A percentile compares a stretch with the other conserved stretches of the same genome.
phyloP scores from a whole-genome alignment of 768 basidiomycete species.

The Suillus lakei region DNA sequence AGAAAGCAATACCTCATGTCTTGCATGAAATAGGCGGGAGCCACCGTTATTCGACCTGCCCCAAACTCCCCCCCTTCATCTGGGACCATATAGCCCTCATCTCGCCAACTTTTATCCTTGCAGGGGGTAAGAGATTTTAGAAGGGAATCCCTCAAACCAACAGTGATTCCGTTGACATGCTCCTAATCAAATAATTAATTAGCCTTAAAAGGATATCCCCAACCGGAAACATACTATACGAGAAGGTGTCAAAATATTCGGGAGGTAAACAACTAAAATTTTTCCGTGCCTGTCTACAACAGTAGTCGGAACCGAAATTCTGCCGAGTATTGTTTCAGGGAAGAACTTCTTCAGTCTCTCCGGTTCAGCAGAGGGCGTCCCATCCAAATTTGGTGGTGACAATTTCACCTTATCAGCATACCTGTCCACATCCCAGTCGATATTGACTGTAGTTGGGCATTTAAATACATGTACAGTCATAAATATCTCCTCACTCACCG shows the following conservation, averaged over 20 bases:
- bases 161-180: not conserved
- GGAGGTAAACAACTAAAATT: not conserved
- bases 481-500: not conserved
- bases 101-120: not conserved
- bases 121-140: too few relatives aligned
- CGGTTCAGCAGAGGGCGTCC: too few relatives aligned
- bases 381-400: too few relatives aligned
- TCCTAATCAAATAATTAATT: not conserved
- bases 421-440: too few relatives aligned
- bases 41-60: not conserved
- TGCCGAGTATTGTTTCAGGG: too few relatives aligned
- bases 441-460: not conserved
- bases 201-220: not conserved
- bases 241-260: not conserved
- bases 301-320: too few relatives aligned
- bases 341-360: too few relatives aligned
- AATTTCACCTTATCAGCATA: too few relatives aligned
- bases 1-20: not conserved
- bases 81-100: not conserved
- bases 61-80: not conserved
- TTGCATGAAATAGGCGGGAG: not conserved
- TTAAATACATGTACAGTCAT: not conserved
- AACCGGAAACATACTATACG: not conserved
- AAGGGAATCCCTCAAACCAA: not conserved
- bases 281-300: too few relatives aligned